Percentiles rank a stretch among this genome's conserved stretches.
These are phyloP conservation scores for Pseudonitzschia multistriata DNA, from an alignment of 108 stramenopile genomes.

Conservation along the genomic window DNA sequence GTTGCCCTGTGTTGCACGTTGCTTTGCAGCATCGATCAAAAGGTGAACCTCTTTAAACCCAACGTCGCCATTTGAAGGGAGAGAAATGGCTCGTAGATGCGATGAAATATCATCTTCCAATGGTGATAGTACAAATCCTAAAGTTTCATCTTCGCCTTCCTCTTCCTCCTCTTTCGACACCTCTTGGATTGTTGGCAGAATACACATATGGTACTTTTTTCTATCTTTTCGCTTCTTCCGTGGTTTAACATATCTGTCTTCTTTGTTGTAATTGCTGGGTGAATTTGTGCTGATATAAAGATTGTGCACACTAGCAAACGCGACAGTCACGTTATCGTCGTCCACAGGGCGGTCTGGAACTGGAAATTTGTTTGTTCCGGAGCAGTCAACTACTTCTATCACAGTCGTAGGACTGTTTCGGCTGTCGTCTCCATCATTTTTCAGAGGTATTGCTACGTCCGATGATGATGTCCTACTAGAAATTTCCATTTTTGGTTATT, in stretches of 20 bases:
- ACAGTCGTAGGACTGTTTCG: not conserved
- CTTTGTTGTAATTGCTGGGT: not conserved
- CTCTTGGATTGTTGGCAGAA: constrained; percentile 6
- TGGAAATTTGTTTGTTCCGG: not conserved
- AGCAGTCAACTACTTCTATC: not conserved
- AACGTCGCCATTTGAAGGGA: not conserved
- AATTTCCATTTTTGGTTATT: not conserved
- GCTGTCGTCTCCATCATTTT: not conserved
- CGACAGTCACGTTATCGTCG: not conserved
- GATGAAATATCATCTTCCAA: constrained; percentile 4
- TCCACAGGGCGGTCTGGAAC: not conserved
- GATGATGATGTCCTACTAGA: not conserved
- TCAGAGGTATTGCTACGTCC: not conserved
- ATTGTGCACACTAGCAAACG: not conserved
- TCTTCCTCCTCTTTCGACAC: not conserved
- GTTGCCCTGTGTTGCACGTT: constrained; percentile 25
- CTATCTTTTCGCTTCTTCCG: not conserved
- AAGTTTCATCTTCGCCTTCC: not conserved
- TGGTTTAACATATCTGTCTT: not conserved
- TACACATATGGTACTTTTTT: not conserved
- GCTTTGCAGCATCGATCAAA: constrained; percentile 13
- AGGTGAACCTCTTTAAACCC: constrained; percentile 4
- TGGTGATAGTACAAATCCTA: not conserved
- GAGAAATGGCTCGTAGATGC: not conserved
- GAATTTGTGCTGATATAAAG: not conserved